phyloP scores from a whole-genome alignment of 2,329 filamentous ascomycete species.

The Ophiocordyceps sinensis region DNA sequence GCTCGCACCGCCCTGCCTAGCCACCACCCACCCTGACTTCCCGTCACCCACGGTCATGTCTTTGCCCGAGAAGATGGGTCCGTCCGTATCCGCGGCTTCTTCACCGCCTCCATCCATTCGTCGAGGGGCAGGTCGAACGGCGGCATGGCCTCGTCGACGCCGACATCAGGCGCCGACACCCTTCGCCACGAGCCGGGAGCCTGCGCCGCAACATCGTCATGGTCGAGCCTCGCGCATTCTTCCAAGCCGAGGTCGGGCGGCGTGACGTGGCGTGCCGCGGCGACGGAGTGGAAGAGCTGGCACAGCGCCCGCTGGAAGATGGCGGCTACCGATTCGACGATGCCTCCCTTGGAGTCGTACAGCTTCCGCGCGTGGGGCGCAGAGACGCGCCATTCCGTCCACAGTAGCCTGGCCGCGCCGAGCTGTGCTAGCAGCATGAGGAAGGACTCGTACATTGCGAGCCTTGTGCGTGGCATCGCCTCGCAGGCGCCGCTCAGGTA shows the following conservation, averaged over 20 bases:
- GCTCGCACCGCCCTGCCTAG: too few species aligned
- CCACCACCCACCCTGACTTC: too few species aligned
- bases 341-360: not conserved
- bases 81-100: not conserved
- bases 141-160: not conserved
- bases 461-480: constrained; percentile 1
- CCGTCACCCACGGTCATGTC: too few species aligned
- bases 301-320: constrained; percentile 4
- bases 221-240: constrained; percentile 8
- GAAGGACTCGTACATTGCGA: constrained; percentile 11
- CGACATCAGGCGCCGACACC: not conserved
- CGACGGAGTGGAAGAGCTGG: constrained; percentile 3
- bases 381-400: constrained; percentile 14
- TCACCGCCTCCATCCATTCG: constrained; percentile 1
- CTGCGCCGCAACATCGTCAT: constrained; percentile 8
- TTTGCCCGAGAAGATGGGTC: not conserved
- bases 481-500: constrained; percentile 3
- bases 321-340: not conserved
- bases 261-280: not conserved
- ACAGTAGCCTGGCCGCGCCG: constrained; percentile 15
- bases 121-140: constrained; percentile 3
- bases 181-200: not conserved
- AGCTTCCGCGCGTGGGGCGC: not conserved
- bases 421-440: constrained; percentile 15
- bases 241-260: constrained; percentile 2